Evolutionary conservation across 2,329 filamentous ascomycete genomes (phyloP).

Genomic region (Penicillium sp.): DNA sequence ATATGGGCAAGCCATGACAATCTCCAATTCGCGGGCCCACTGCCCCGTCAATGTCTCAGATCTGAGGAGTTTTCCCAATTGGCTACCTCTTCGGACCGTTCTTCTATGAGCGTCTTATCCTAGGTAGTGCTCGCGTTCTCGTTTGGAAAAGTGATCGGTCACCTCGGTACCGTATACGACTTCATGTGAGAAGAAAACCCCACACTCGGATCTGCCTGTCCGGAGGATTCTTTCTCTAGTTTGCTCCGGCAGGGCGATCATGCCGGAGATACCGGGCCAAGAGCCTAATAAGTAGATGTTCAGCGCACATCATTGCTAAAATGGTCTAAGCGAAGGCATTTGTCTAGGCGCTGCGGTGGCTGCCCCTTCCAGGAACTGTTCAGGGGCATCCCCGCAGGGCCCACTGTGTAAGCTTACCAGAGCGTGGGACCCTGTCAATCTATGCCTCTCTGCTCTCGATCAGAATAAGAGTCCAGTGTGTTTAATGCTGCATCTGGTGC

Average conservation of each 20-base stretch:
- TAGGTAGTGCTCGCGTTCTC: background rate
- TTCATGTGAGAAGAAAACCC: slow-evolving; percentile 6
- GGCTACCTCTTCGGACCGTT: background rate
- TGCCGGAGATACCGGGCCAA: background rate
- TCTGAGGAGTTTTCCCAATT: background rate
- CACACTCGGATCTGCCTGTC: background rate
- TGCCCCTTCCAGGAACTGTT: slow-evolving; percentile 9
- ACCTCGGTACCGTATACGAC: background rate
- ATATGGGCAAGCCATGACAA: background rate
- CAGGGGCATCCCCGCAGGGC: slow-evolving; percentile 14
- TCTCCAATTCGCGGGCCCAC: background rate
- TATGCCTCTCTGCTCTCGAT: background rate
- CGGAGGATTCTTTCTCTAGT: background rate
- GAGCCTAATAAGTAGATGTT: slow-evolving; percentile 2
- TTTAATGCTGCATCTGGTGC: background rate
- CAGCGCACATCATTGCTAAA: slow-evolving; percentile 18
- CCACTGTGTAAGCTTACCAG: background rate
- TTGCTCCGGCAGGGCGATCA: background rate
- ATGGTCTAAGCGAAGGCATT: slow-evolving; percentile 20
- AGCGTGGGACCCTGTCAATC: background rate
- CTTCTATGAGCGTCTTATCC: background rate
- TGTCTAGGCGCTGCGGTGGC: background rate
- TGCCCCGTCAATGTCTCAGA: background rate
- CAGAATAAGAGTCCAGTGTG: background rate
- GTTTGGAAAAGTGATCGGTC: background rate